phyloP scores from a whole-genome alignment of 352 stramenopile species.

The Pythium pyrilobum region DNA sequence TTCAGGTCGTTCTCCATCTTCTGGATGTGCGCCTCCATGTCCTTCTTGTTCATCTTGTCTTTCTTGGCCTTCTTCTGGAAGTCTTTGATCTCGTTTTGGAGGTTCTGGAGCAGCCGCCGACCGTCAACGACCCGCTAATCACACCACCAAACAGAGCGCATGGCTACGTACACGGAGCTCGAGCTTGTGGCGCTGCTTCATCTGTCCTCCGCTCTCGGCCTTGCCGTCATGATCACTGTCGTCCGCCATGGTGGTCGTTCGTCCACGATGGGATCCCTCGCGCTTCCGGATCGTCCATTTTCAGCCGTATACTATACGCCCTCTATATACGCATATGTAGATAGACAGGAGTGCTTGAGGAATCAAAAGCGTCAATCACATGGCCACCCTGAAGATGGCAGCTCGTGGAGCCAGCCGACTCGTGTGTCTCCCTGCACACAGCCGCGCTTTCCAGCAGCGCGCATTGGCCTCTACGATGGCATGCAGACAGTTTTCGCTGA shows the following conservation, averaged over 20 bases:
- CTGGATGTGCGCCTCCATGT: conserved; percentile 49
- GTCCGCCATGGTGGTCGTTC: conserved; percentile 12
- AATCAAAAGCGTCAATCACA: neutral
- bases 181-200: conserved; percentile 86
- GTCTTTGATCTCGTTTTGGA: conserved; percentile 72
- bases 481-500: neutral
- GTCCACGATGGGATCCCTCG: no score
- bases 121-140: neutral
- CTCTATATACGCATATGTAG: neutral
- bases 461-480: neutral
- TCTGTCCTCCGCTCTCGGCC: conserved; percentile 66
- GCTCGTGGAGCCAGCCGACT: no score
- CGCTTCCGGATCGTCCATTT: no score
- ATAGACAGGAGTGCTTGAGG: neutral
- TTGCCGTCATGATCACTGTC: conserved; percentile 28
- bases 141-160: neutral
- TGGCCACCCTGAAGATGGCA: neutral
- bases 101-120: no score
- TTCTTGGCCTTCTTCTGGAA: conserved; percentile 88
- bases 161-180: conserved; percentile 59
- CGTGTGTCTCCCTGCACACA: no score
- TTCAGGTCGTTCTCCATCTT: conserved; percentile 56
- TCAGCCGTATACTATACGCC: neutral
- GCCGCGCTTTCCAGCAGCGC: no score
- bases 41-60: conserved; percentile 71